Conservation (phyloP, 1,284 basidiomycete genomes). For the Microbotryomycetes sp. region DNA sequence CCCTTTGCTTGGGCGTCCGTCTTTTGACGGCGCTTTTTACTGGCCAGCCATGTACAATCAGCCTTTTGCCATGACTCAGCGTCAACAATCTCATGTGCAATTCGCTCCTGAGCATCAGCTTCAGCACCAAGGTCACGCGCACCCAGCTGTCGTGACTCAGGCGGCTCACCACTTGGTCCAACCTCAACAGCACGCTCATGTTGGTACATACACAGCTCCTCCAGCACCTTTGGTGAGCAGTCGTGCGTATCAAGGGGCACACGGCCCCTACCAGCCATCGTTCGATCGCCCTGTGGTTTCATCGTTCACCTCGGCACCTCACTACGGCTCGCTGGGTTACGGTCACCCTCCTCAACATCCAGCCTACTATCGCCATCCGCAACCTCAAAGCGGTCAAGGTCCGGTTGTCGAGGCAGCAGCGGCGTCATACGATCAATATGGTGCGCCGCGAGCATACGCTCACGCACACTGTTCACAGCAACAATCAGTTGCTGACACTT, state of each 20-base stretch:
- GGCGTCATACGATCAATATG: neutral
- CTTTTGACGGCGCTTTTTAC: slow-evolving; percentile 17
- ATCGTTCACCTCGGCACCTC: no score
- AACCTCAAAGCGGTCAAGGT: no score
- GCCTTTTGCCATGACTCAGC: neutral
- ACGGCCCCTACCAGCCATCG: neutral
- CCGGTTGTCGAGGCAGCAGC: neutral
- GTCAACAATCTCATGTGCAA: neutral
- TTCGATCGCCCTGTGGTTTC: neutral
- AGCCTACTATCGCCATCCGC: no score
- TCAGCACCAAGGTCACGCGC: slow-evolving; percentile 11
- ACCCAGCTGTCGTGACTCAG: slow-evolving; percentile 12
- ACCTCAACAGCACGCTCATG: neutral
- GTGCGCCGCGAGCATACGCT: neutral
- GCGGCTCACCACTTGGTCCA: neutral
- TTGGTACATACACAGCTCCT: neutral
- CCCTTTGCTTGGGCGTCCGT: slow-evolving; percentile 16
- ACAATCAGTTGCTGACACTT: neutral
- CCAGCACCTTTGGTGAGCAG: slow-evolving; percentile 1
- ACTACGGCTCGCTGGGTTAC: no score
- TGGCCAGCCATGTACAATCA: slow-evolving; percentile 16
- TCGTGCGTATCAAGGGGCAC: neutral
- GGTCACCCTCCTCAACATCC: no score
- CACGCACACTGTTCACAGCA: no score
- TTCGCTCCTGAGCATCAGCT: neutral